These are phyloP conservation scores for Ensete ventricosum DNA, from an alignment of 176 grass and related monocot species.

Conservation along the genomic window DNA sequence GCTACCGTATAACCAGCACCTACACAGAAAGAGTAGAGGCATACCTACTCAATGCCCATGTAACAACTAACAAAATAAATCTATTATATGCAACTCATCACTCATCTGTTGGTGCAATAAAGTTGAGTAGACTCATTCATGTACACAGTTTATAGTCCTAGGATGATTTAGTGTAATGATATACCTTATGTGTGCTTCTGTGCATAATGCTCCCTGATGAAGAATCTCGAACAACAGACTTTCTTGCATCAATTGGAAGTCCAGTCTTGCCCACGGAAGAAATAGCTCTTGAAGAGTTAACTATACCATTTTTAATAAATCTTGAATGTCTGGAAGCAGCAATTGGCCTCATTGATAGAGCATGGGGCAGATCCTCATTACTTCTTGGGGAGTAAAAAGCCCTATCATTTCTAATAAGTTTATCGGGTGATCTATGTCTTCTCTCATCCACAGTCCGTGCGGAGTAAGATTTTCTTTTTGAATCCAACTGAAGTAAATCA, in stretches of 20 bases:
- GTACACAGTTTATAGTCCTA: not conserved
- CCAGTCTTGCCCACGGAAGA: conserved; percentile 27
- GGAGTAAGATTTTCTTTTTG: conserved; percentile 31
- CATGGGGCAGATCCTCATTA: conserved; percentile 30
- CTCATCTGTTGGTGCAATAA: not conserved
- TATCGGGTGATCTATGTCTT: conserved; percentile 44
- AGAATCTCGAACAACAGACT: conserved; percentile 30
- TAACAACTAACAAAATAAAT: not conserved
- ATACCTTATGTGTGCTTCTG: conserved; percentile 28
- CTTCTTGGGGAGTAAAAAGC: not conserved
- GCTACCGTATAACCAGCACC: too few species aligned
- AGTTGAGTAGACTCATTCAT: not conserved
- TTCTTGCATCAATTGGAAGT: conserved; percentile 29
- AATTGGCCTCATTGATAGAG: conserved; percentile 21
- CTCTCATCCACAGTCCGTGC: conserved; percentile 25
- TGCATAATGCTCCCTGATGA: conserved; percentile 12
- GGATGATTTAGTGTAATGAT: conserved; percentile 5
- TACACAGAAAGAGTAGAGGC: too few species aligned
- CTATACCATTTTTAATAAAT: conserved; percentile 36
- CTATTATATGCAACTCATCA: not conserved
- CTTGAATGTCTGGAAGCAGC: conserved; percentile 31
- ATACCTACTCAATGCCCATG: not conserved
- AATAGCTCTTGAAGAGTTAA: conserved; percentile 35
- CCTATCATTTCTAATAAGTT: conserved; percentile 19
- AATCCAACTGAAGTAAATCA: conserved; percentile 32